Percentiles rank a stretch among this genome's conserved stretches.
Evolutionary conservation across 2,329 filamentous ascomycete species (phyloP).

Genomic region (Pestalotiopsis sp.): DNA sequence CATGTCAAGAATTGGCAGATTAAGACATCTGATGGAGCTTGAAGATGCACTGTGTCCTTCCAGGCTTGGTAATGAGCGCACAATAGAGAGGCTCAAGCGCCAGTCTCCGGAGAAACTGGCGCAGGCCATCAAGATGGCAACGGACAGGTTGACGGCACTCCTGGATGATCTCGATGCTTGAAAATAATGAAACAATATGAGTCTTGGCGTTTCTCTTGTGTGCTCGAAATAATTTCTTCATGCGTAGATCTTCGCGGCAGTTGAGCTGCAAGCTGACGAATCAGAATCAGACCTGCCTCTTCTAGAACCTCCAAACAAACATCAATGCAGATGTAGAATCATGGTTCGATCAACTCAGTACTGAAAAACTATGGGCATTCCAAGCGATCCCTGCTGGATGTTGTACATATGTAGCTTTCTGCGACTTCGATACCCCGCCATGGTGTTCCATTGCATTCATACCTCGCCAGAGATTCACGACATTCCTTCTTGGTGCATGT

Average conservation of each 20-base stretch:
- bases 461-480: neutral
- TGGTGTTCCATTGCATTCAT: neutral
- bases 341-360: neutral
- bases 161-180: neutral
- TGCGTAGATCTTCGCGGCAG: neutral
- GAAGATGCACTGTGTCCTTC: slow-evolving; percentile 9
- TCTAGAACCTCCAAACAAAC: neutral
- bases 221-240: neutral
- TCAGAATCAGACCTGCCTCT: neutral
- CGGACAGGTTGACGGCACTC: neutral
- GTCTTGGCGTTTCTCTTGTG: neutral
- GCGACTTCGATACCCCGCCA: neutral
- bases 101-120: neutral
- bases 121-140: neutral
- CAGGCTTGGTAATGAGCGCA: neutral
- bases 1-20: neutral
- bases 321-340: neutral
- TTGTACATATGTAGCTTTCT: neutral
- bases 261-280: neutral
- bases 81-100: neutral
- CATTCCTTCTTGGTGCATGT: neutral
- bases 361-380: neutral
- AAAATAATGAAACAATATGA: neutral
- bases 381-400: too few relatives aligned
- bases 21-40: neutral